phyloP scores from a whole-genome alignment of 306 rosid genomes.

The Fragaria vesca region DNA sequence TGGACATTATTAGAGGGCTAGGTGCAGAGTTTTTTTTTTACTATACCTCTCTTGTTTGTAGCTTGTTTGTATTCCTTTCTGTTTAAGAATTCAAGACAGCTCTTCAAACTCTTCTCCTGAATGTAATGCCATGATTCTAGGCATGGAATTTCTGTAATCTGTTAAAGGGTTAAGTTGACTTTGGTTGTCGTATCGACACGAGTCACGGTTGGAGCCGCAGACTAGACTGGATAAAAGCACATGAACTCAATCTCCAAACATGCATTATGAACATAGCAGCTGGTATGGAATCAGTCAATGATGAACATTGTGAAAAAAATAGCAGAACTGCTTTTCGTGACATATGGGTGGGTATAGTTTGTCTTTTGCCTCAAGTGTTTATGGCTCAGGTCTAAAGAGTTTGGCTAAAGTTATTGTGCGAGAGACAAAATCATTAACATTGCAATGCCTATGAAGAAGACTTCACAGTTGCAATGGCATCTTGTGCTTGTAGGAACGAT shows the following conservation, averaged over 20 bases:
- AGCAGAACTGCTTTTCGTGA: not conserved
- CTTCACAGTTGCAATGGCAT: not conserved
- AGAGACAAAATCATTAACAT: slow-evolving; percentile 7
- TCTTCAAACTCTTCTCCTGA: not conserved
- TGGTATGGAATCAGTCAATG: slow-evolving; percentile 11
- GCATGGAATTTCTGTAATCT: not conserved
- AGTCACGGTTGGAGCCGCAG: not conserved
- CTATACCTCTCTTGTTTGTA: not conserved
- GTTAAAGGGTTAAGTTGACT: not conserved
- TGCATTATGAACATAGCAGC: not conserved
- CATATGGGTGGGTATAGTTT: slow-evolving; percentile 7
- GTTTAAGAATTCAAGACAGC: not conserved
- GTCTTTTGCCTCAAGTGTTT: slow-evolving; percentile 5
- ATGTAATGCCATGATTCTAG: not conserved
- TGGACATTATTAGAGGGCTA: not conserved
- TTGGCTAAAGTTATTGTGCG: not conserved
- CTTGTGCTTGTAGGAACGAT: not conserved
- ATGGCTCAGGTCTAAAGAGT: not conserved
- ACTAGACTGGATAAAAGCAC: not conserved
- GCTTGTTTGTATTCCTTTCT: not conserved
- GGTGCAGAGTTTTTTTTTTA: not conserved
- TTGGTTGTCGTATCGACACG: not conserved
- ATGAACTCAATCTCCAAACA: not conserved
- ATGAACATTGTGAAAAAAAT: not conserved
- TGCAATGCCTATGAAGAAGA: not conserved